Base-by-base conservation (phyloP, 202 grass and related monocot genomes). In the Miscanthus sacchariflorus region DNA sequence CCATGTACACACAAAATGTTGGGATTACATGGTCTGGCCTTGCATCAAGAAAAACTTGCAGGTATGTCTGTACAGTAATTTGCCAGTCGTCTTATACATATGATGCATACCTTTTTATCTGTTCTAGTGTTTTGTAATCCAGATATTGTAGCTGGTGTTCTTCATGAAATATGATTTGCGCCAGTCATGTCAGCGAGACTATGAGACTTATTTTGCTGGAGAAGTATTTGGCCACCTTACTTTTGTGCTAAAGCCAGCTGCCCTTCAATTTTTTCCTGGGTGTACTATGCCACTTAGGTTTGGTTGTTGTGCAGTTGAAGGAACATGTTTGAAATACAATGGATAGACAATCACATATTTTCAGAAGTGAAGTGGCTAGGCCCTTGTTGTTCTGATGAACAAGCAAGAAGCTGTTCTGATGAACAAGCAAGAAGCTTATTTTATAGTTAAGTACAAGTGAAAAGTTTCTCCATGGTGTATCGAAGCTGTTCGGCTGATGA, bases 211-310 rank as follows among this genome's bases (percentile, higher is more conserved):
- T 79, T 24, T 63, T 9, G 38, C 36, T 45, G 35, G 35, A 33
- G 15, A 72, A 80, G 17, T 71, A 38, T 71, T 72, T 19, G 11
- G 38, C 18, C 28, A 12, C 21, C 48, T 59, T 85, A 23, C 12
- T 83, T 30, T 74, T 79, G 6, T 63, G 27, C 21, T 72, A 1
- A 42, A 45, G 28, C 38, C 24, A 23, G 69, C 14, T 52, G 18
- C 28, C 36, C 21, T 14, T 63, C 11, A 7, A 7, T 39, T 78
- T 61, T 21, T 61, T 14, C 8, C 17, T 71, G 3, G 23, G 21
- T 79, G 33, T 81, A 82, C 45, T 11, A 30, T 35, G 24, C 27
- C 24, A 80, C 66, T 81, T 71, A n/a, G n/a, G 48, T 42, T 35
- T 66, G 42, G 15, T 68, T 12, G 42, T 50, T 68, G 72, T 25